A percentile compares a stretch with the other conserved stretches of the same genome.
phyloP scores from a whole-genome alignment of 1,139 yeast species.

The Blastobotrys indianensis region DNA sequence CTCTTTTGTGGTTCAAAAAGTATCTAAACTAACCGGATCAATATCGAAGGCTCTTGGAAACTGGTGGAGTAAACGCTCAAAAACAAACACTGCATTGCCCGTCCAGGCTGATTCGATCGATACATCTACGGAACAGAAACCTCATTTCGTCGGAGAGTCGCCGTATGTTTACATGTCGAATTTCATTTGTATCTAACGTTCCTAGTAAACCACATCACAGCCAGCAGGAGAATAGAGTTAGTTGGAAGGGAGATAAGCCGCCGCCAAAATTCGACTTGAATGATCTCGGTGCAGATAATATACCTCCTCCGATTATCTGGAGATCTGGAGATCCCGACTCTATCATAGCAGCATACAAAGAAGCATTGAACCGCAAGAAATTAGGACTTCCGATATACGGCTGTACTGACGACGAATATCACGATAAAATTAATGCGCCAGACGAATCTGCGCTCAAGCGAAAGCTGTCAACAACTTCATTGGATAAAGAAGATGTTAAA shows the following conservation, averaged over 20 bases:
- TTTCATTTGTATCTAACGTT: background rate
- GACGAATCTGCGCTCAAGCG: constrained; percentile 3
- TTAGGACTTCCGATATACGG: constrained; percentile 4
- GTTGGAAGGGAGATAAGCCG: constrained; percentile 9
- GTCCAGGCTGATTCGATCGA: background rate
- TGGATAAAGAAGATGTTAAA: background rate
- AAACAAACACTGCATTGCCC: background rate
- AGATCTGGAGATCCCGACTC: constrained; percentile 10
- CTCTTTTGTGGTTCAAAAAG: background rate
- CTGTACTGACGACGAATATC: constrained; percentile 1
- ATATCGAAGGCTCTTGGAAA: constrained; percentile 7
- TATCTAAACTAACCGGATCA: background rate
- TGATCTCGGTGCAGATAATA: background rate
- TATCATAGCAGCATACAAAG: constrained; percentile 14
- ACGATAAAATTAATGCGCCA: background rate
- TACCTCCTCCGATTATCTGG: constrained; percentile 11
- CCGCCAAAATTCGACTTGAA: constrained; percentile 11
- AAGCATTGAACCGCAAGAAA: constrained; percentile 11
- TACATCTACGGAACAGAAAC: background rate
- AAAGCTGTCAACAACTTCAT: background rate
- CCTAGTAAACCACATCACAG: background rate
- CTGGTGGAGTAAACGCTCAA: constrained; percentile 5
- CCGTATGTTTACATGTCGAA: constrained; percentile 7
- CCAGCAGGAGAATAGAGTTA: background rate
- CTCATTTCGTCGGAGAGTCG: constrained; percentile 14